phyloP scores from a whole-genome alignment of 805 yeast genomes.

The Candida patagonica region DNA sequence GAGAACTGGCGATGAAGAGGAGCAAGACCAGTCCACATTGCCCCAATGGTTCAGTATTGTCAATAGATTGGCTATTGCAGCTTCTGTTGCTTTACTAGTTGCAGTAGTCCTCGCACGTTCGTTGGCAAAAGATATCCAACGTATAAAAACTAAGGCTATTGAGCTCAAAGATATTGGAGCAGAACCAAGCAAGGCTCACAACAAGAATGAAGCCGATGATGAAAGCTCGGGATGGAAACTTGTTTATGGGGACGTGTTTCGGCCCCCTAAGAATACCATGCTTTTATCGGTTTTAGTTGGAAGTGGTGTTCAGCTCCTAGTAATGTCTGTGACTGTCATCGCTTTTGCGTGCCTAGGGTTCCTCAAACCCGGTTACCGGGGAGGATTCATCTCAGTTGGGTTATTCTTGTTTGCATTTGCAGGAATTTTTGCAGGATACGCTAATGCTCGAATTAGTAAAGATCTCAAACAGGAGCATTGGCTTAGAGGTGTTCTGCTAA shows the following conservation, averaged over 20 bases:
- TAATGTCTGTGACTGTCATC: constrained; percentile 50
- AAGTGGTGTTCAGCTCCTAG: constrained; percentile 64
- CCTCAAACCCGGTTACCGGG: constrained; percentile 57
- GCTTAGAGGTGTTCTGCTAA: constrained; percentile 25
- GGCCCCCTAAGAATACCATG: constrained; percentile 40
- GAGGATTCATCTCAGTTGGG: constrained; percentile 56
- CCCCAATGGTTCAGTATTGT: constrained; percentile 74
- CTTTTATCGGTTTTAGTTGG: constrained; percentile 52
- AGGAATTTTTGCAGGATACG: constrained; percentile 66
- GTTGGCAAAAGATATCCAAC: constrained; percentile 41
- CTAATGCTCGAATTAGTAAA: constrained; percentile 56
- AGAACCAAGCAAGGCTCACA: constrained; percentile 6
- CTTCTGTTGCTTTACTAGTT: constrained; percentile 53
- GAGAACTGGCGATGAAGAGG: constrained; percentile 31
- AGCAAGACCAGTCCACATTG: constrained; percentile 26
- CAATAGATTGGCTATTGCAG: constrained; percentile 58
- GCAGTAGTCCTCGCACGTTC: constrained; percentile 54
- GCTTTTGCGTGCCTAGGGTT: constrained; percentile 46
- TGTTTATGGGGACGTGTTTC: constrained; percentile 44
- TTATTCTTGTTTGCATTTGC: constrained; percentile 53
- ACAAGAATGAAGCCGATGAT: constrained; percentile 14
- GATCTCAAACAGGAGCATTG: constrained; percentile 36
- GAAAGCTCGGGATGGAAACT: constrained; percentile 42
- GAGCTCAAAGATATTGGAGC: constrained; percentile 2
- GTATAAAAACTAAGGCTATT: not conserved